Base-by-base conservation (phyloP, 441 rosid species). In the Codiaeum variegatum region DNA sequence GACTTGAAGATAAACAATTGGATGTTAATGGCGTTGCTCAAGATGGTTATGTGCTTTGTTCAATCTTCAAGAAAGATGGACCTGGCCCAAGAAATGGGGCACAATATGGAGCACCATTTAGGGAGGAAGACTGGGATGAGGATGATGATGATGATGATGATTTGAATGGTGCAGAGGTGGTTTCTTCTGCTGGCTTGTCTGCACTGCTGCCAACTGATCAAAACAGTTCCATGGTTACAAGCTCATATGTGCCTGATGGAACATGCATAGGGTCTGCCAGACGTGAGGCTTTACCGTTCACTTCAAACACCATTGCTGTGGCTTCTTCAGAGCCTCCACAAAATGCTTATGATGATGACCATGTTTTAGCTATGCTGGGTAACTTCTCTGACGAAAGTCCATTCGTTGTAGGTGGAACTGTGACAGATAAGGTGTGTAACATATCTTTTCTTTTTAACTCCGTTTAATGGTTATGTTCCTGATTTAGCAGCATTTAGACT, bases 81-180 rank as follows among this genome's bases (percentile, higher is more conserved):
- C 79, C 40, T 31, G 98, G 98, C 72, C 97, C 99, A 3, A 86
- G 82, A 71, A 91, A 95, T 75, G 95, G 97, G 32, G 90, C 97
- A 2, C 95, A 92, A 51, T 92, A 95, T 66, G 98, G 96, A 49
- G 93, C 92, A 52, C 97, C 97, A 0, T 95, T 87, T 75, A 76
- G 24, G 58, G 98, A 95, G 68, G 97, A 91, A 64, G 98, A 92
- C 0, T 91, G 98, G 98, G 85, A 85, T 54, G 86, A 84, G 52
- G 88, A 77, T 23, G 87, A 82, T 72, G 79, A 66, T 11, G 71
- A 55, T 3, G 62, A 12, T 26, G 52, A 61, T n/a, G 70, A 61
- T 56, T 1, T 60, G 23, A 69, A 23, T 62, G 58, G 23, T 47
- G 26, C 6, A 5, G 24, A 29, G 38, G 54, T 60, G 56, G 23